These are phyloP conservation scores for Sporothrix sp. DNA, from an alignment of 2,329 filamentous ascomycete genomes.

Conservation along the genomic window DNA sequence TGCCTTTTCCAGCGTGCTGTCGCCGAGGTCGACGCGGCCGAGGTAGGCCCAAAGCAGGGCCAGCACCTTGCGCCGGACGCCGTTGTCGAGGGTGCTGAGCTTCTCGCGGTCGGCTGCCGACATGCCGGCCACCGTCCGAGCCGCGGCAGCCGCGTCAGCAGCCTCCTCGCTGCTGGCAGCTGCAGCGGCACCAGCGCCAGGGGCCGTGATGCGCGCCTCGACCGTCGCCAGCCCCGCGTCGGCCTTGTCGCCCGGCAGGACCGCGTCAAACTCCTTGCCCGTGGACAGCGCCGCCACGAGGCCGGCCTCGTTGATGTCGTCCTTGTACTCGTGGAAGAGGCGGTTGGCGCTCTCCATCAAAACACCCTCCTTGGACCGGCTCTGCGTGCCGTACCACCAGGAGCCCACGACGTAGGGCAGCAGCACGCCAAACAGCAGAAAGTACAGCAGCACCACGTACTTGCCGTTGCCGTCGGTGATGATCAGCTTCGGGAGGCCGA, in stretches of 20 bases:
- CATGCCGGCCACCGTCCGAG: constrained; percentile 36
- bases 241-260: constrained; percentile 67
- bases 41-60: constrained; percentile 93
- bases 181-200: constrained; percentile 38
- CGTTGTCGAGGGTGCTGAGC: constrained; percentile 71
- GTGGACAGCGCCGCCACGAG: constrained; percentile 73
- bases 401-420: constrained; percentile 88
- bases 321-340: constrained; percentile 86
- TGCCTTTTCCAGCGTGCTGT: constrained; percentile 65
- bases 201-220: constrained; percentile 67
- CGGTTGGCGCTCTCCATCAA: constrained; percentile 89
- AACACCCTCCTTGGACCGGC: constrained; percentile 85
- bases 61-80: constrained; percentile 72
- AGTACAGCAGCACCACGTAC: constrained; percentile 87
- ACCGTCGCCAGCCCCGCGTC: constrained; percentile 74
- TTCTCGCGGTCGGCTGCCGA: constrained; percentile 64
- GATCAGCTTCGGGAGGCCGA: constrained; percentile 87
- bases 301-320: constrained; percentile 68
- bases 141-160: constrained; percentile 27
- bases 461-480: constrained; percentile 90
- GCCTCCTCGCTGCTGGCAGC: background rate
- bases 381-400: constrained; percentile 98
- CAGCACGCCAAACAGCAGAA: constrained; percentile 74
- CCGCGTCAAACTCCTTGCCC: constrained; percentile 73
- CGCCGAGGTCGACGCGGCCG: constrained; percentile 75